phyloP scores from a whole-genome alignment of 192 early-diverging fungal species.

The Chytriomyces hyalinus region DNA sequence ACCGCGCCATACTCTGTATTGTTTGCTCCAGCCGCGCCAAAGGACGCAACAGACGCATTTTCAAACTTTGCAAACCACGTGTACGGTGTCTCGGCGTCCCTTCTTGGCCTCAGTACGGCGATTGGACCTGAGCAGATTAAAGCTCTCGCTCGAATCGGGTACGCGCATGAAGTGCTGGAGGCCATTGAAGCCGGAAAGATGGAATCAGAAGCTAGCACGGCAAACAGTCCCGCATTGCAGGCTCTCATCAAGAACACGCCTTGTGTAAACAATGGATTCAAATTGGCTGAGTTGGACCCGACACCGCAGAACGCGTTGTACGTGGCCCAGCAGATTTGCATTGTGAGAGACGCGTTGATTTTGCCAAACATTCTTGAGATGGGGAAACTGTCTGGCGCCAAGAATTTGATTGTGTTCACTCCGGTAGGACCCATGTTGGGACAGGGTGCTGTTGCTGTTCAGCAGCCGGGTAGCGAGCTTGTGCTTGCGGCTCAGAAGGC shows the following conservation, averaged over 20 bases:
- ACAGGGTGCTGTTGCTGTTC: background rate
- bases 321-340: constrained; percentile 5
- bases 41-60: background rate
- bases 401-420: background rate
- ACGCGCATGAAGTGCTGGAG: constrained; percentile 2
- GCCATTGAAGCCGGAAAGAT: constrained; percentile 13
- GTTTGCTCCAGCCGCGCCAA: constrained; percentile 1
- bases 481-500: background rate
- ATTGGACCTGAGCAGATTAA: constrained; percentile 3
- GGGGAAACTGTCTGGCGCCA: background rate
- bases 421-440: background rate
- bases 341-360: background rate
- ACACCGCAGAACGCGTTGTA: constrained; percentile 4
- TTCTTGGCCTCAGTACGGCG: background rate
- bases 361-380: constrained; percentile 6
- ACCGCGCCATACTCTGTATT: background rate
- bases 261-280: background rate
- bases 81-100: constrained; percentile 2
- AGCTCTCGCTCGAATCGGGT: background rate
- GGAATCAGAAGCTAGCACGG: background rate
- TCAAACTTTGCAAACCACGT: constrained; percentile 18
- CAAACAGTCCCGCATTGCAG: background rate
- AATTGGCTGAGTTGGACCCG: background rate
- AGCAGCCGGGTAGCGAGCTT: background rate
- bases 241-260: constrained; percentile 9